These are phyloP conservation scores for Kurtzmaniella natalensis DNA, from an alignment of 1,139 yeast species.

Conservation along the genomic window DNA sequence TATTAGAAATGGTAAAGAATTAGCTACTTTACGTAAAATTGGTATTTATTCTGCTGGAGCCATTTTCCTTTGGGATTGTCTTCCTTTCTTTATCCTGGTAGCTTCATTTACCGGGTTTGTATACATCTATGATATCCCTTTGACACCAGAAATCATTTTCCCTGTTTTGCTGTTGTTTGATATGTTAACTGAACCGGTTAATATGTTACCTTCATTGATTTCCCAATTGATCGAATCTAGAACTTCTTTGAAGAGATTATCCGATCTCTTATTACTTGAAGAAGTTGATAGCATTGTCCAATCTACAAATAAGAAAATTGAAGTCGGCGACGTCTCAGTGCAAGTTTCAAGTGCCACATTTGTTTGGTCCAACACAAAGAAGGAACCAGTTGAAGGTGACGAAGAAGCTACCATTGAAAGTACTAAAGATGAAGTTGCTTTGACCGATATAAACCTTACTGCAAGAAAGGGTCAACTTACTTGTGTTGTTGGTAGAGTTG, in stretches of 20 bases:
- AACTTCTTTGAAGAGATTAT: constrained; percentile 21
- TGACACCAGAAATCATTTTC: constrained; percentile 80
- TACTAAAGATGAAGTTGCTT: constrained; percentile 13
- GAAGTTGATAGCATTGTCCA: constrained; percentile 24
- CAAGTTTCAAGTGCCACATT: constrained; percentile 18
- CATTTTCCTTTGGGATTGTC: constrained; percentile 59
- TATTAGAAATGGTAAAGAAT: constrained; percentile 59
- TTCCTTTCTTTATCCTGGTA: constrained; percentile 68
- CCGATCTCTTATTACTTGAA: constrained; percentile 21
- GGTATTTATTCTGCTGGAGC: constrained; percentile 56
- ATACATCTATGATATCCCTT: constrained; percentile 49
- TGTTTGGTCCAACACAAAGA: constrained; percentile 15
- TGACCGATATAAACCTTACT: constrained; percentile 16
- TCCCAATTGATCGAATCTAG: constrained; percentile 17
- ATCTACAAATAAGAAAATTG: constrained; percentile 9
- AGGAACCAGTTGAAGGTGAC: constrained; percentile 12
- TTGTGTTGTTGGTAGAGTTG: constrained; percentile 26
- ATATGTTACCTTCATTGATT: constrained; percentile 18
- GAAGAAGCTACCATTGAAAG: constrained; percentile 14
- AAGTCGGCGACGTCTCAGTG: constrained; percentile 12
- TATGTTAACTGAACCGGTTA: constrained; percentile 41
- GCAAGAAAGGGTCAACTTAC: constrained; percentile 23
- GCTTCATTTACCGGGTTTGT: constrained; percentile 67
- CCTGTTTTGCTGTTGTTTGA: constrained; percentile 75
- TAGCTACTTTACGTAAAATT: constrained; percentile 49